Conservation (phyloP, 352 stramenopile genomes). For the Globisporangium polare region DNA sequence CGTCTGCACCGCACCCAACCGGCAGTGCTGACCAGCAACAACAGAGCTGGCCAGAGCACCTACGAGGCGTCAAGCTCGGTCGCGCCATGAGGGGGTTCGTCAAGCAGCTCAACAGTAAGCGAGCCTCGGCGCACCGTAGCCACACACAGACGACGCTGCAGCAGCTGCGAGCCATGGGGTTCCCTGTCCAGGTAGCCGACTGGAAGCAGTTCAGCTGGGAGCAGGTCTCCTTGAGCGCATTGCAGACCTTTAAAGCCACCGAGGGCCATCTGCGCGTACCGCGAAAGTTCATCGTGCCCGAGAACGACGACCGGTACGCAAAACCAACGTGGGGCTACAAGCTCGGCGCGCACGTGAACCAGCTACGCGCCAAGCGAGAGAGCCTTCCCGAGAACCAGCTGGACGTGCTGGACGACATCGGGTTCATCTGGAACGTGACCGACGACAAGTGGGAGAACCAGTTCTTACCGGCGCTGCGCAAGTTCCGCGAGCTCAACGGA, state of each 20-base stretch:
- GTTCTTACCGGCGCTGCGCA: slow-evolving; percentile 37
- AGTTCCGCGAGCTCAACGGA: slow-evolving; percentile 32
- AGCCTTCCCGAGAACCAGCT: slow-evolving; percentile 24
- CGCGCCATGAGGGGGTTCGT: slow-evolving; percentile 29
- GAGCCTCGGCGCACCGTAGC: no score
- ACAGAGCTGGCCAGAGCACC: slow-evolving; percentile 30
- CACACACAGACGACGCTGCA: slow-evolving; percentile 4
- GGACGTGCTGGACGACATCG: slow-evolving; percentile 30
- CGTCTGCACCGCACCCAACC: background rate
- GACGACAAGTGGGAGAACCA: slow-evolving; percentile 32
- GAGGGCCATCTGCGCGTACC: slow-evolving; percentile 12
- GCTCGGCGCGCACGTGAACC: slow-evolving; percentile 15
- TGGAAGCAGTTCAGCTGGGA: slow-evolving; percentile 39
- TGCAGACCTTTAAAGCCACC: slow-evolving; percentile 4
- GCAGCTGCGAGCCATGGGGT: slow-evolving; percentile 27
- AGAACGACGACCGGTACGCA: slow-evolving; percentile 12
- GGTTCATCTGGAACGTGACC: slow-evolving; percentile 34
- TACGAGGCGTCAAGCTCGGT: slow-evolving; percentile 38
- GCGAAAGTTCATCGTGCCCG: slow-evolving; percentile 10
- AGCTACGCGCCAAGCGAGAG: slow-evolving; percentile 25
- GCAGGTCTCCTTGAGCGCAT: background rate
- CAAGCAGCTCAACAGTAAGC: background rate
- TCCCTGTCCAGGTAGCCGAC: slow-evolving; percentile 24
- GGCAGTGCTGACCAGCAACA: background rate
- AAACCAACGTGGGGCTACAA: slow-evolving; percentile 10